A percentile compares a stretch with the other conserved stretches of the same genome.
Evolutionary conservation across 2,329 filamentous ascomycete genomes (phyloP).

Genomic region (Epichloe amarillans): DNA sequence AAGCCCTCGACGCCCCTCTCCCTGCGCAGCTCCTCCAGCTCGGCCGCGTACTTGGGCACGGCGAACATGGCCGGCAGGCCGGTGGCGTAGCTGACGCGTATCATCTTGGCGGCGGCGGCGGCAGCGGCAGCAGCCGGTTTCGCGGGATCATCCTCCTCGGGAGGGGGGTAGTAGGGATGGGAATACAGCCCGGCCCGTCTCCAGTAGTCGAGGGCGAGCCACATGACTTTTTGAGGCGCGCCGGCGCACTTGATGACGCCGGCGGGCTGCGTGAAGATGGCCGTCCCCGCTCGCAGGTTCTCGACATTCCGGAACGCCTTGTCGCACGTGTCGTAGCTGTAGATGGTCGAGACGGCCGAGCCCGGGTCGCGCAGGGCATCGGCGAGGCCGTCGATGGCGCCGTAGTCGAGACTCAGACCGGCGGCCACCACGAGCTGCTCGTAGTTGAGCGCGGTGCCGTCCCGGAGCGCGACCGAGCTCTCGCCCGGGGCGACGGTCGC

Average conservation of each 20-base stretch:
- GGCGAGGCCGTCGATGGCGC: slow-evolving; percentile 39
- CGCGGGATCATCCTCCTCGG: slow-evolving; percentile 12
- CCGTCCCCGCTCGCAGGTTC: slow-evolving; percentile 33
- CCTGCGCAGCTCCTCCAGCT: too few species aligned
- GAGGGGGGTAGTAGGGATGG: not conserved
- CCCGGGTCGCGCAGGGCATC: slow-evolving; percentile 8
- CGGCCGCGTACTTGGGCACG: too few species aligned
- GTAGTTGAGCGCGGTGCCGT: slow-evolving; percentile 44
- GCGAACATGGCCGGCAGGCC: slow-evolving; percentile 35
- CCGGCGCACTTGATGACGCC: slow-evolving; percentile 21
- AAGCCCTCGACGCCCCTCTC: slow-evolving; percentile 39
- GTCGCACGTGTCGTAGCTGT: slow-evolving; percentile 40
- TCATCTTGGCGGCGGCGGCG: slow-evolving; percentile 14
- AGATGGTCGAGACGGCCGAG: slow-evolving; percentile 41
- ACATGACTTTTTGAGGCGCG: slow-evolving; percentile 47
- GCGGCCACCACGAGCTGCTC: slow-evolving; percentile 53
- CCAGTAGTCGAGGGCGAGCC: slow-evolving; percentile 48
- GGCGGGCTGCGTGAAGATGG: slow-evolving; percentile 48
- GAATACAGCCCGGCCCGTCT: slow-evolving; percentile 36
- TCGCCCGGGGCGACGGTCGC: slow-evolving; percentile 38
- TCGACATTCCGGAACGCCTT: slow-evolving; percentile 38
- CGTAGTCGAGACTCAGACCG: slow-evolving; percentile 38
- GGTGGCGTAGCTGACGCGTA: slow-evolving; percentile 36
- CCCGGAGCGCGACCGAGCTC: slow-evolving; percentile 40
- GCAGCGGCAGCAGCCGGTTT: slow-evolving; percentile 30